A percentile compares a stretch with the other conserved stretches of the same genome.
Evolutionary conservation across 2,329 filamentous ascomycete genomes (phyloP).

Genomic region (Tothia fuscella): DNA sequence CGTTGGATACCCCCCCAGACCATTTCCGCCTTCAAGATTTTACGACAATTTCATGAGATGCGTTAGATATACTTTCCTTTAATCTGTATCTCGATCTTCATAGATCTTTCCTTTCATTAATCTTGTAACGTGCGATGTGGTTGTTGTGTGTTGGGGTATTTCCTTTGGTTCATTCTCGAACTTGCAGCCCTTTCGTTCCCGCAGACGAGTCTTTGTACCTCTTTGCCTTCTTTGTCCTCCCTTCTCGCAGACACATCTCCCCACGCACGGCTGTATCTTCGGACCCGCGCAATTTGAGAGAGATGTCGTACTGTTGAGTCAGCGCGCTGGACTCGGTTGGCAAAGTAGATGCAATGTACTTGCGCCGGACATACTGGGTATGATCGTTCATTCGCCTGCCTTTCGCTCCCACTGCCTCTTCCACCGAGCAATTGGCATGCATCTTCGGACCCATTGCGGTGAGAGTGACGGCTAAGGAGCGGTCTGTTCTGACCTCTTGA

Average conservation of each 20-base stretch:
- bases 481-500: background rate
- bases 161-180: constrained; percentile 1
- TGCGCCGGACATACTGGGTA: constrained; percentile 31
- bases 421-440: no score
- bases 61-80: no score
- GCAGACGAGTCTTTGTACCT: no score
- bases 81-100: no score
- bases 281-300: constrained; percentile 8
- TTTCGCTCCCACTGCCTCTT: constrained; percentile 14
- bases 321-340: background rate
- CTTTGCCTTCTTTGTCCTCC: constrained; percentile 20
- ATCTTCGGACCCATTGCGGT: constrained; percentile 25
- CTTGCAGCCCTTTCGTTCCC: constrained; percentile 15
- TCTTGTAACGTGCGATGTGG: no score
- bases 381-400: constrained; percentile 30
- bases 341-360: constrained; percentile 20
- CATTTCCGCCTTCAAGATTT: constrained; percentile 13
- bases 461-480: constrained; percentile 11
- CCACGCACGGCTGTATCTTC: constrained; percentile 16
- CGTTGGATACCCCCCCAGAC: constrained; percentile 15
- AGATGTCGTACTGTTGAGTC: constrained; percentile 13
- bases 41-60: background rate
- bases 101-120: no score
- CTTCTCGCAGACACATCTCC: background rate
- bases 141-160: no score